These are phyloP conservation scores for Aureobasidium sp. DNA, from an alignment of 2,329 filamentous ascomycete genomes.

Conservation along the genomic window DNA sequence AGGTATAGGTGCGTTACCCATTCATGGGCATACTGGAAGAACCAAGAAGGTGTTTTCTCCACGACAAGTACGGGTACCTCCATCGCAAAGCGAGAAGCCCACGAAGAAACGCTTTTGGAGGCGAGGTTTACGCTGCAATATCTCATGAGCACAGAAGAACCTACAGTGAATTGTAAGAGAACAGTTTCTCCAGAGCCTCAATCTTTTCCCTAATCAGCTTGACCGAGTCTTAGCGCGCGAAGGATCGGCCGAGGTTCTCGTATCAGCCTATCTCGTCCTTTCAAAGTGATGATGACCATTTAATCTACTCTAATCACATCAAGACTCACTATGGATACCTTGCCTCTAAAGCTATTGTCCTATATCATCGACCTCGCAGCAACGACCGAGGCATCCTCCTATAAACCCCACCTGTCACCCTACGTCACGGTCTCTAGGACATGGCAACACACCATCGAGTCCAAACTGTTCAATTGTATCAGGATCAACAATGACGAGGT, in stretches of 20 bases:
- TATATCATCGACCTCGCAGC: background rate
- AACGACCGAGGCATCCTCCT: background rate
- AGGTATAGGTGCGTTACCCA: constrained; percentile 1
- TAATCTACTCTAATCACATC: background rate
- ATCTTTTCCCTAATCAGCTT: background rate
- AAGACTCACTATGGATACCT: background rate
- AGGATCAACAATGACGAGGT: background rate
- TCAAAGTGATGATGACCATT: background rate
- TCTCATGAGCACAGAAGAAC: background rate
- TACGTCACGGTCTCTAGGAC: background rate
- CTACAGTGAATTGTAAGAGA: no score
- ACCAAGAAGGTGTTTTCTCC: background rate
- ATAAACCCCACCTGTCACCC: background rate
- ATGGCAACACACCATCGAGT: background rate
- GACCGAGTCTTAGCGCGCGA: background rate
- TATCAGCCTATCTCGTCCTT: background rate
- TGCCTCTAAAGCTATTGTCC: background rate
- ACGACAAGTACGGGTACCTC: no score
- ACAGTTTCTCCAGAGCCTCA: no score
- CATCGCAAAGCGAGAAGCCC: background rate
- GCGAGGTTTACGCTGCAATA: background rate
- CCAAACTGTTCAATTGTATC: background rate
- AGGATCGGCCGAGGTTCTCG: background rate
- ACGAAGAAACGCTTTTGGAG: background rate
- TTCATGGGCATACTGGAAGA: background rate